These are phyloP conservation scores for Beauveria sp. DNA, from an alignment of 2,329 filamentous ascomycete species.

Conservation along the genomic window DNA sequence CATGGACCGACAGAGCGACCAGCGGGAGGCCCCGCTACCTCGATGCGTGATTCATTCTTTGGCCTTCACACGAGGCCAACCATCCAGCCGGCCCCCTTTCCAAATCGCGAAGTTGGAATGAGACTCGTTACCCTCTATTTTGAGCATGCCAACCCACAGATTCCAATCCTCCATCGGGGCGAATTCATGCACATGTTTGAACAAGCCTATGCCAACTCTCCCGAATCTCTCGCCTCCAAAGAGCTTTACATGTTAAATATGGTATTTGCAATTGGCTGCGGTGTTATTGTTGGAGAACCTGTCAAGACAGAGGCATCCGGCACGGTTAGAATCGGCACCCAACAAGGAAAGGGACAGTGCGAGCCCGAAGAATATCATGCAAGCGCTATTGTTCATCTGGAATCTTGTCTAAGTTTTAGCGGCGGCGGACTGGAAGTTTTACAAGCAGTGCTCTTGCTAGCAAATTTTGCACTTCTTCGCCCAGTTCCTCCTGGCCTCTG, in stretches of 20 bases:
- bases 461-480: conserved; percentile 82
- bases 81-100: conserved; percentile 79
- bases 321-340: conserved; percentile 20
- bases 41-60: conserved; percentile 94
- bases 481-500: conserved; percentile 90
- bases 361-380: conserved; percentile 90
- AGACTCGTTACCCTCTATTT: conserved; percentile 80
- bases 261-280: conserved; percentile 91
- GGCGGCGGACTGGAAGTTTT: conserved; percentile 89
- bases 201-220: conserved; percentile 64
- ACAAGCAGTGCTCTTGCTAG: conserved; percentile 84
- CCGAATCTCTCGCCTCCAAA: conserved; percentile 60
- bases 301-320: conserved; percentile 39
- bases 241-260: conserved; percentile 96
- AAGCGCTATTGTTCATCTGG: conserved; percentile 84
- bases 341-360: conserved; percentile 25
- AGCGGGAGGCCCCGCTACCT: conserved; percentile 48
- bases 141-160: conserved; percentile 92
- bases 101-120: conserved; percentile 64
- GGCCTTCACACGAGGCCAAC: conserved; percentile 87
- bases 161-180: conserved; percentile 80
- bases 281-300: conserved; percentile 73
- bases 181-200: conserved; percentile 90
- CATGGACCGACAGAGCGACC: conserved; percentile 36
- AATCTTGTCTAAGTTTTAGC: conserved; percentile 75